Evolutionary conservation across 2,329 filamentous ascomycete genomes (phyloP), one percentile per base, ranked within the genome.

Genomic region (Phialophora tarda): DNA sequence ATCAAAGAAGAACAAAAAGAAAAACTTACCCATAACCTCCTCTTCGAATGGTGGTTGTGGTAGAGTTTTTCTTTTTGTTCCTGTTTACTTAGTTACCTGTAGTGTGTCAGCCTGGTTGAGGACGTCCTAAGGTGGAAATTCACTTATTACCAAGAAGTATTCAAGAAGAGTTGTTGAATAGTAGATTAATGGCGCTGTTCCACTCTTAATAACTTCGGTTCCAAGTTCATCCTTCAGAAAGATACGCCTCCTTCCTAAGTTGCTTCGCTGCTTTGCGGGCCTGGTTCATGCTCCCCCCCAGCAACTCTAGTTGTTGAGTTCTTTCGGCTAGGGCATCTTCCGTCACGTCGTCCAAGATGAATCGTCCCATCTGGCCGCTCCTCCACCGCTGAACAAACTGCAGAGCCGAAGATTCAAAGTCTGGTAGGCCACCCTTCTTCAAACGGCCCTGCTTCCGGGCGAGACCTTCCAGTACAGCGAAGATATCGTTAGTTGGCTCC

Each of bases 321-420:
- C 75, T 68, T 54, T 73, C 82, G 67, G 86, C 84, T 58, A 92
- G 76, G 11, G 84, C 82, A 60, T 86, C 85, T 47, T 85, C 84
- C 23, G 82, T 84, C 12, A 98, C 82, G 63, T 92, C 86, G 75
- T 99, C 95, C 34, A 99, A 82, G 23, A 92, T 80, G 74, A 96
- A 95, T 48, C 80, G 83, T 0, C 93, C 94, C 63, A 98, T 75
- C 32, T 86, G 81, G 1, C 95, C 95, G 26, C 82, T 84, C 59
- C 93, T 86, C 91, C 92, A 99, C 75, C 89, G 86, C 73, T 93
- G 89, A 12, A 98, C 84, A 65, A 96, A 82, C 84, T 91, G 92
- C 41, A 92, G 79, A 2, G 93, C 93, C 1, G 92, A 88, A 7
- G 87, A 87, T 61, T 93, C 89, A 28, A 86, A 79, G 74, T 91